phyloP scores from a whole-genome alignment of 441 rosid species.

The Biscutella auriculata region DNA sequence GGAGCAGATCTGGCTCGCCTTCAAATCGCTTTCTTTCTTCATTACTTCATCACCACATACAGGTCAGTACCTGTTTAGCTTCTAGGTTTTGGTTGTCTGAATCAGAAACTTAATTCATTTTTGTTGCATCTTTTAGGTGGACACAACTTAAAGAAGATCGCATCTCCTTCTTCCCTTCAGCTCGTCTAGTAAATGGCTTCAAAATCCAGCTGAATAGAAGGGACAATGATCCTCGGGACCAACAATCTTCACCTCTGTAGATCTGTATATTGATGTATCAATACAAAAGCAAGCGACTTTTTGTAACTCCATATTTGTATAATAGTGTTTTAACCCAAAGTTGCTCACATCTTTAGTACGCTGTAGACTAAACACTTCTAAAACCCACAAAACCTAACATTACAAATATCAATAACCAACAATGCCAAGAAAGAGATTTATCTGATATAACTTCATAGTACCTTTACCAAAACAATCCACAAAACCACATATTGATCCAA shows the following conservation, averaged over 20 bases:
- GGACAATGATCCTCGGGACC: background rate
- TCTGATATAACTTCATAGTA: too few relatives aligned
- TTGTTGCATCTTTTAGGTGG: conserved; percentile 37
- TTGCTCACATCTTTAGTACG: background rate
- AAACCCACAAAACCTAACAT: too few relatives aligned
- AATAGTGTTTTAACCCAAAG: background rate
- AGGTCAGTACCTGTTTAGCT: conserved; percentile 25
- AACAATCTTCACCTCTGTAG: conserved; percentile 8
- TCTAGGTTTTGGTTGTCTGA: background rate
- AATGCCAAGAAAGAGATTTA: too few relatives aligned
- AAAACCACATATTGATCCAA: background rate
- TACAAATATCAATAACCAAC: too few relatives aligned
- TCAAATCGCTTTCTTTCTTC: conserved; percentile 77
- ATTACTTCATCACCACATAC: conserved; percentile 45
- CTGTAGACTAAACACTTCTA: too few relatives aligned
- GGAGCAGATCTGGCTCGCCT: conserved; percentile 86
- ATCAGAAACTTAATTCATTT: background rate
- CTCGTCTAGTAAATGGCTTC: conserved; percentile 76
- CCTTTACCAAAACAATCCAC: background rate
- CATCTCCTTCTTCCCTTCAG: conserved; percentile 76
- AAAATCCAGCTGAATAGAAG: conserved; percentile 35
- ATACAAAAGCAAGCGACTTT: conserved; percentile 4
- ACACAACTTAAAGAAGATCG: conserved; percentile 54
- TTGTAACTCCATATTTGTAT: conserved; percentile 1
- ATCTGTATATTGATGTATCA: conserved; percentile 5